Conservation (phyloP, 2,329 filamentous ascomycete species). For the Colletotrichum australisinense region DNA sequence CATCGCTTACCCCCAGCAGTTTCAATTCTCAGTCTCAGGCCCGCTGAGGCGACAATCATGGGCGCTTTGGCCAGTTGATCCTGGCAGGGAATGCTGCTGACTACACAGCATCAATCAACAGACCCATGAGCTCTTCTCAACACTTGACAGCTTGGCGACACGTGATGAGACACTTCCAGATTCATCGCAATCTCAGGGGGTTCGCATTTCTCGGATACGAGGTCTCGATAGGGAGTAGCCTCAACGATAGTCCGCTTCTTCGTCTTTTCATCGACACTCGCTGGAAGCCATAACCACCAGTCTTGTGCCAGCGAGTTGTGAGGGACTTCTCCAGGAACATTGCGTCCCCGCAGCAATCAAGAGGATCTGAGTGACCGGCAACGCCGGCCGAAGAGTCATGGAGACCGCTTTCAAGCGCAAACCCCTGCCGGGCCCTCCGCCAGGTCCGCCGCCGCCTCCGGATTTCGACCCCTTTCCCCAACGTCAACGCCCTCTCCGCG, state of each 20-base stretch:
- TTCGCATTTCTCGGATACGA: slow-evolving; percentile 17
- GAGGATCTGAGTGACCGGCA: neutral
- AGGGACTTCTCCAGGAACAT: neutral
- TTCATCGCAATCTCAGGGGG: slow-evolving; percentile 11
- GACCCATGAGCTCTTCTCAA: slow-evolving; percentile 14
- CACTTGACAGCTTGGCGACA: slow-evolving; percentile 30
- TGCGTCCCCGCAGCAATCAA: neutral
- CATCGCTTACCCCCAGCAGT: too few species aligned
- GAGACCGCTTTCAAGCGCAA: slow-evolving; percentile 22
- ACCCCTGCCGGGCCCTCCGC: slow-evolving; percentile 31
- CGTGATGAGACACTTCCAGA: slow-evolving; percentile 36
- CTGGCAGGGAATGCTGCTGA: slow-evolving; percentile 11
- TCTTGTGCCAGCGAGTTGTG: neutral
- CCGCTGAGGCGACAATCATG: neutral
- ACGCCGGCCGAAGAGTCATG: slow-evolving; percentile 22
- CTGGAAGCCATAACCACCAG: neutral
- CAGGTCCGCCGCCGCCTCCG: slow-evolving; percentile 29
- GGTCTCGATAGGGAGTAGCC: neutral
- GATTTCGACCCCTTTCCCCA: slow-evolving; percentile 31
- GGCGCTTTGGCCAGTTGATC: slow-evolving; percentile 13
- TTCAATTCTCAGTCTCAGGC: neutral
- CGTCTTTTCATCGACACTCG: neutral
- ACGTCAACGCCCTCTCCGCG: slow-evolving; percentile 16
- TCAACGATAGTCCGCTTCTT: neutral
- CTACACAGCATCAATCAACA: neutral